A percentile compares a stretch with the other conserved stretches of the same genome.
Conservation (phyloP, 192 early-diverging fungal genomes). For the Coemansia sp. region DNA sequence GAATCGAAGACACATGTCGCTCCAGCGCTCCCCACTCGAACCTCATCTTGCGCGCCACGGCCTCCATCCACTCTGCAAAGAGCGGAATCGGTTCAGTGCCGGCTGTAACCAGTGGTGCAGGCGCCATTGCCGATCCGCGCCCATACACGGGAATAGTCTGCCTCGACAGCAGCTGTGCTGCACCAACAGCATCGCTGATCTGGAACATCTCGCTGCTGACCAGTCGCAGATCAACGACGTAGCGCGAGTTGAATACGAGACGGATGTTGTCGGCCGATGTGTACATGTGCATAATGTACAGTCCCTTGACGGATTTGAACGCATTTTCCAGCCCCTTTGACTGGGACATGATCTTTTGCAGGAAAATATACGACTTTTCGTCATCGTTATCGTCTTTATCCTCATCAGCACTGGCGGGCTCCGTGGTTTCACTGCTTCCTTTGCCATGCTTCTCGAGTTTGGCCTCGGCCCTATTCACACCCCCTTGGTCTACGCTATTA, state of each 20-base stretch:
- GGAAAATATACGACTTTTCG: slow-evolving; percentile 27
- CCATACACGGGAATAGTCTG: slow-evolving; percentile 3
- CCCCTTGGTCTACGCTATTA: background rate
- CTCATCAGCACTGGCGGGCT: background rate
- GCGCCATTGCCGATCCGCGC: slow-evolving; percentile 11
- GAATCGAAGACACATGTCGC: slow-evolving; percentile 13
- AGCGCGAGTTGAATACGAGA: slow-evolving; percentile 51
- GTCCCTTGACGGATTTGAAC: slow-evolving; percentile 34
- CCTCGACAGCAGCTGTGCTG: slow-evolving; percentile 11
- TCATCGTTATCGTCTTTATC: background rate
- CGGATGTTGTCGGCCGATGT: slow-evolving; percentile 50
- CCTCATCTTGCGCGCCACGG: slow-evolving; percentile 34
- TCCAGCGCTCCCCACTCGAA: slow-evolving; percentile 44
- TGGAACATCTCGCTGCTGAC: slow-evolving; percentile 38
- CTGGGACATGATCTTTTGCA: slow-evolving; percentile 23
- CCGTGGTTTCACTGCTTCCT: background rate
- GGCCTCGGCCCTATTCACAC: background rate
- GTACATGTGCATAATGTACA: slow-evolving; percentile 53
- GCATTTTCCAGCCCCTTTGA: slow-evolving; percentile 14
- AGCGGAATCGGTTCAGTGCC: slow-evolving; percentile 48
- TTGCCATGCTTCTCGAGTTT: background rate
- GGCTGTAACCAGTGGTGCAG: slow-evolving; percentile 39
- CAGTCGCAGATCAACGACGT: slow-evolving; percentile 45
- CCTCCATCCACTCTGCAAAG: slow-evolving; percentile 48
- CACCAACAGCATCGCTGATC: slow-evolving; percentile 38